Evolutionary conservation across 495 filamentous ascomycete species (phyloP), one percentile per base, ranked within the genome.

Genomic region (Trypethelium eluteriae): DNA sequence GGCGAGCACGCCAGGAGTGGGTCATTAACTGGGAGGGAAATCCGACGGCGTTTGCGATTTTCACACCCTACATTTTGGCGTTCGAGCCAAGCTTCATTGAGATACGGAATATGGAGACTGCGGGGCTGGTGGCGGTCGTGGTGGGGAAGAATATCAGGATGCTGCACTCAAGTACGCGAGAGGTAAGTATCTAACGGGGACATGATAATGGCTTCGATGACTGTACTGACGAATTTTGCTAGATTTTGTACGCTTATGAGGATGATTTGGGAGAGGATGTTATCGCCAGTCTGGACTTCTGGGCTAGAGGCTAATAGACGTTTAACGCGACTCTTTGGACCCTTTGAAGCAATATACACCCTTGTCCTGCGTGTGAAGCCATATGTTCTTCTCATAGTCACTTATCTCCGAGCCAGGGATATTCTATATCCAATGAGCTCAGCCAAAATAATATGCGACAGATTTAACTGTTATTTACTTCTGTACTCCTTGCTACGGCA

Each of bases 11-110:
- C 68, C 89, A 92, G 18, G 95, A 99, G 73, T 99, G 95, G 95
- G 88, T 86, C 68, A 96, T 99, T 71, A 89, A 90, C 38, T 99
- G 95, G 95, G 95, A 99, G 78, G 95, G 95, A 63, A 89, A 84
- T 53, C 95, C 95, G 63, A 87, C 88, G 70, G 84, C 88, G 49
- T 99, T 99, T 75, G 94, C 95, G 0, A 84, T 98, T 46, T 95
- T 90, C 73, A 93, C 93, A 41, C 69, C 67, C 65, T 99, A 93
- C 82, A 95, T 99, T 57, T 79, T 99, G 69, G 95, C 95, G 4
- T 99, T 99, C 75, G 95, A 99, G 78, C 89, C 92, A n/a, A 96
- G 92, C 73, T 99, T 99, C 73, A 90, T 99, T 68, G 95, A 99
- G 78, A 90, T 99, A 71, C 81, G 95, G 71, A 88, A 96, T 73